These are phyloP conservation scores for Oryza longistaminata DNA, from an alignment of 176 grass and related monocot genomes.

Conservation along the genomic window DNA sequence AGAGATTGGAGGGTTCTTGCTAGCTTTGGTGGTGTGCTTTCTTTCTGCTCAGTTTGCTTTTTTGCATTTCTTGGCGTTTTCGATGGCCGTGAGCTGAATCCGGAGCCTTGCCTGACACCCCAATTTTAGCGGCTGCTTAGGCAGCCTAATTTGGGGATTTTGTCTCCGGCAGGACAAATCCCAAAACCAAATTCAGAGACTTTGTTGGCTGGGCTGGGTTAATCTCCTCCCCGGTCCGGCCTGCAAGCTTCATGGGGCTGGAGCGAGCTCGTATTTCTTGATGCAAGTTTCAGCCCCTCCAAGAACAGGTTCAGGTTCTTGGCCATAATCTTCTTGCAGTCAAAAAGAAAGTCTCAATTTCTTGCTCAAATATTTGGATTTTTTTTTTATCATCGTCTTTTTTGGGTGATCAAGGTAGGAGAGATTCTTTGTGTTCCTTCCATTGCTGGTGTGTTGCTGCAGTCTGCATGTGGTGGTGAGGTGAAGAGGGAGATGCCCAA, in stretches of 20 bases:
- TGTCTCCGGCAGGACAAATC: background rate
- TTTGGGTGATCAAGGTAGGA: background rate
- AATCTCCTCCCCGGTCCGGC: slow-evolving; percentile 15
- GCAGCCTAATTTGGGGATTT: background rate
- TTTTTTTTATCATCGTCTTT: slow-evolving; percentile 1
- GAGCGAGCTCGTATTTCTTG: slow-evolving; percentile 43
- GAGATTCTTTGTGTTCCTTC: slow-evolving; percentile 12
- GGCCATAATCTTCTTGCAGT: background rate
- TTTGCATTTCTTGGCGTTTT: background rate
- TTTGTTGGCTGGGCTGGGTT: slow-evolving; percentile 9
- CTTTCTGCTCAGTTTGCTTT: background rate
- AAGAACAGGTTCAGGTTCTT: slow-evolving; percentile 37
- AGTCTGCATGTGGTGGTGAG: slow-evolving; percentile 11
- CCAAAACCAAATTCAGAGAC: background rate
- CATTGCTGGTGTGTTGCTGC: slow-evolving; percentile 1
- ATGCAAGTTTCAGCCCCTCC: slow-evolving; percentile 25
- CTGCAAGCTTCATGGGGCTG: slow-evolving; percentile 21
- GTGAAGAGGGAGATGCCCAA: slow-evolving; percentile 38
- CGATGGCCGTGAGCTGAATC: slow-evolving; percentile 43
- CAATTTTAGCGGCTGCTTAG: slow-evolving; percentile 32
- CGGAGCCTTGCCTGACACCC: slow-evolving; percentile 30
- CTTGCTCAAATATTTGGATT: slow-evolving; percentile 25
- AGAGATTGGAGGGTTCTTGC: background rate
- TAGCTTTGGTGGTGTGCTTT: slow-evolving; percentile 46
- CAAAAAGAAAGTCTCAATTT: background rate